phyloP scores from a whole-genome alignment of 768 basidiomycete species.

The Collybiopsis luxurians region DNA sequence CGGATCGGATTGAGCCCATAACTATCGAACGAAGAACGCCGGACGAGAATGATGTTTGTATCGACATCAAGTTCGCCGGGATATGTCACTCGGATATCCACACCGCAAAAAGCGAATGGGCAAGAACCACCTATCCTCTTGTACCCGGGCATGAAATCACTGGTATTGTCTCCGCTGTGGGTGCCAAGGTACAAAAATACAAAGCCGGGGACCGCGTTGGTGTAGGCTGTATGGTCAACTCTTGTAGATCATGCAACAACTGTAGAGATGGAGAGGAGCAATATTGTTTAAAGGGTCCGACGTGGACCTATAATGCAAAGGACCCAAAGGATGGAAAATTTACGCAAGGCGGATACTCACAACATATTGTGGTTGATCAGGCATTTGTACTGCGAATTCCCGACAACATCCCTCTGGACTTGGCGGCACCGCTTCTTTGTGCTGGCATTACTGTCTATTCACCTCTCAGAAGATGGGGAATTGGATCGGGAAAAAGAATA shows the following conservation, averaged over 20 bases:
- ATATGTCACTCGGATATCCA: slow-evolving; percentile 55
- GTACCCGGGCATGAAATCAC: slow-evolving; percentile 55
- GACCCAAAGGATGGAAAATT: slow-evolving; percentile 39
- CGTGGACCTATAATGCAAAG: slow-evolving; percentile 36
- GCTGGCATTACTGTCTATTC: slow-evolving; percentile 65
- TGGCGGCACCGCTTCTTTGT: slow-evolving; percentile 65
- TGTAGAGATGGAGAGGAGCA: slow-evolving; percentile 55
- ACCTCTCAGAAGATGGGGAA: slow-evolving; percentile 47
- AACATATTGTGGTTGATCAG: slow-evolving; percentile 42
- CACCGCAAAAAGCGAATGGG: slow-evolving; percentile 37
- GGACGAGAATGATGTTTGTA: slow-evolving; percentile 54
- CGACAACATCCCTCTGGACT: slow-evolving; percentile 42
- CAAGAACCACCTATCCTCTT: slow-evolving; percentile 25
- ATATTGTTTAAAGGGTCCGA: slow-evolving; percentile 30
- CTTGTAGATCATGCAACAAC: slow-evolving; percentile 45
- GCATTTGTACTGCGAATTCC: slow-evolving; percentile 63
- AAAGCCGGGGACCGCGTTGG: slow-evolving; percentile 59
- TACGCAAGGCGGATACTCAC: slow-evolving; percentile 48
- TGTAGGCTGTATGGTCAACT: slow-evolving; percentile 48
- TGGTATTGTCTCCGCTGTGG: slow-evolving; percentile 50
- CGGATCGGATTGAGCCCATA: neutral
- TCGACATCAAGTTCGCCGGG: slow-evolving; percentile 48
- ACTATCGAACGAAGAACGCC: slow-evolving; percentile 16
- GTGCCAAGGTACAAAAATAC: slow-evolving; percentile 50
- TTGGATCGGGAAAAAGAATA: slow-evolving; percentile 60